Percentiles rank a stretch among this genome's conserved stretches.
Evolutionary conservation across 805 yeast species (phyloP).

Genomic region (Yamadazyma phyllophila): DNA sequence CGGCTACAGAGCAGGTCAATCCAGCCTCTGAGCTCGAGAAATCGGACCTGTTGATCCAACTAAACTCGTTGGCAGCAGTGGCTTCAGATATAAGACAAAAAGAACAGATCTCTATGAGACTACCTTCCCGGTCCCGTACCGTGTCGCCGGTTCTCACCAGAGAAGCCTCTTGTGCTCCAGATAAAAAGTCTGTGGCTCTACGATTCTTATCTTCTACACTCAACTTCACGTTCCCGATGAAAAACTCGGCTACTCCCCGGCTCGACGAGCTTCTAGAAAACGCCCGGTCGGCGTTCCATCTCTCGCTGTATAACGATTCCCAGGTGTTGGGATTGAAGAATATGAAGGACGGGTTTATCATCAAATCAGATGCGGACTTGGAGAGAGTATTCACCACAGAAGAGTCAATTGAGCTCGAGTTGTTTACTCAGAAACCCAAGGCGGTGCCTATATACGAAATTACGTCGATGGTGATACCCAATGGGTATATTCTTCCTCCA

Average conservation of each 20-base stretch:
- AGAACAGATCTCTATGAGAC: conserved; percentile 17
- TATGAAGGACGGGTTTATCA: conserved; percentile 20
- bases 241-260: conserved; percentile 77
- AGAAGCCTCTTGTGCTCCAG: not conserved
- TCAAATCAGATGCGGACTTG: conserved; percentile 35
- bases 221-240: conserved; percentile 62
- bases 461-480: conserved; percentile 30
- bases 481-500: conserved; percentile 28
- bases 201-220: conserved; percentile 54
- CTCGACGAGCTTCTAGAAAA: conserved; percentile 74
- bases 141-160: conserved; percentile 1
- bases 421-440: conserved; percentile 32
- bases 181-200: conserved; percentile 36
- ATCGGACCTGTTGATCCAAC: conserved; percentile 12
- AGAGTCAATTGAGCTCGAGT: conserved; percentile 34
- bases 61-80: conserved; percentile 35
- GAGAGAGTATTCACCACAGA: conserved; percentile 35
- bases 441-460: conserved; percentile 38
- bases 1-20: not conserved
- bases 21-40: not conserved
- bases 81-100: conserved; percentile 20
- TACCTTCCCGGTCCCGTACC: not conserved
- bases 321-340: conserved; percentile 27
- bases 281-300: conserved; percentile 66
- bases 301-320: conserved; percentile 16